These are phyloP conservation scores for Trametes cingulata DNA, from an alignment of 768 basidiomycete genomes.

Conservation along the genomic window DNA sequence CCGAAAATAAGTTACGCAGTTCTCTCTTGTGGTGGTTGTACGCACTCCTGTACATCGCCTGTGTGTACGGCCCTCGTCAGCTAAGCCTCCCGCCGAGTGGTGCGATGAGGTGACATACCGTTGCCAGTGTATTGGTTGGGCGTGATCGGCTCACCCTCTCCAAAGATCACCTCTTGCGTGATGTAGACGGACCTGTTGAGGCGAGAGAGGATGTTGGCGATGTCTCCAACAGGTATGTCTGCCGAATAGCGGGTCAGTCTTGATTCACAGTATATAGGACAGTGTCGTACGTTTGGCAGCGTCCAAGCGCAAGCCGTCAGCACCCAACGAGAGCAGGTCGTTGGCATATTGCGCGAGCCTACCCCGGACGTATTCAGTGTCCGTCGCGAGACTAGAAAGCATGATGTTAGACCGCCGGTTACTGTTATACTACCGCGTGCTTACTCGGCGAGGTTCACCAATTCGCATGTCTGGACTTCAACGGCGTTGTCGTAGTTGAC, in stretches of 20 bases:
- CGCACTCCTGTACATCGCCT: constrained; percentile 67
- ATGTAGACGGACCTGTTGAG: constrained; percentile 51
- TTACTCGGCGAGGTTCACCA: constrained; percentile 42
- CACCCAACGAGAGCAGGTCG: constrained; percentile 60
- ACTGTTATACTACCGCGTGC: constrained; percentile 5
- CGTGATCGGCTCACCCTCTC: constrained; percentile 50
- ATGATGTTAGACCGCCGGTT: neutral
- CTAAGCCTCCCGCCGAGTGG: neutral
- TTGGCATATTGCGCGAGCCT: constrained; percentile 58
- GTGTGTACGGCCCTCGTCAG: neutral
- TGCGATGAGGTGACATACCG: constrained; percentile 34
- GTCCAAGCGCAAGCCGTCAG: constrained; percentile 63
- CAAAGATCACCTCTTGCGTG: constrained; percentile 58
- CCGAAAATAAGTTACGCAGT: neutral
- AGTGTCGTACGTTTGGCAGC: constrained; percentile 56
- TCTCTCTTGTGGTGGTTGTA: neutral
- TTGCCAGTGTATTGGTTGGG: constrained; percentile 58
- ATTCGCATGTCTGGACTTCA: constrained; percentile 50
- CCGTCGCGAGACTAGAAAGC: constrained; percentile 54
- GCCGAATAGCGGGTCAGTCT: neutral
- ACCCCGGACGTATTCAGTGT: constrained; percentile 58
- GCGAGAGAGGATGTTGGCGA: constrained; percentile 52
- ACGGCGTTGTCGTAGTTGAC: constrained; percentile 51
- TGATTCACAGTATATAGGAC: too few species aligned
- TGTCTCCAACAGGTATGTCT: constrained; percentile 58